These are phyloP conservation scores for Silene coronaria DNA, from an alignment of 179 eudicot genomes.

Conservation along the genomic window DNA sequence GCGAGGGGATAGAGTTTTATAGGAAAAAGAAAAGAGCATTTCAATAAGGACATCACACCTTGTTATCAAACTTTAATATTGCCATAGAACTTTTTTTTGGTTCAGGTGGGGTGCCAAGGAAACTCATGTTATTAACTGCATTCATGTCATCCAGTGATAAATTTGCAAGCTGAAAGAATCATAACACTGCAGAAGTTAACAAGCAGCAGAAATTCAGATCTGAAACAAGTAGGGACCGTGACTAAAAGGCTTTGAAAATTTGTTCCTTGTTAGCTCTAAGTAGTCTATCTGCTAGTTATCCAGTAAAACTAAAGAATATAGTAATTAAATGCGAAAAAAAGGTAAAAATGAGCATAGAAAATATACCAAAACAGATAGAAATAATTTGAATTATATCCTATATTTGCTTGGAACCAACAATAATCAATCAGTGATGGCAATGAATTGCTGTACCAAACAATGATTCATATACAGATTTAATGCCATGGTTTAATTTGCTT, in stretches of 20 bases:
- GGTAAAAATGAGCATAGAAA: no score
- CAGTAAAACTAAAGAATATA: no score
- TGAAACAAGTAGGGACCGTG: not conserved
- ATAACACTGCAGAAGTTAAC: not conserved
- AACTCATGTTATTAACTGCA: constrained; percentile 78
- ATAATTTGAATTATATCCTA: no score
- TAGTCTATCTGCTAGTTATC: not conserved
- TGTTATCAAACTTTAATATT: constrained; percentile 72
- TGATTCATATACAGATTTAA: no score
- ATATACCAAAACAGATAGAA: no score
- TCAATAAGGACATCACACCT: constrained; percentile 39
- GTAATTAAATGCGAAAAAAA: no score
- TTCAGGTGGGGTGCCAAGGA: constrained; percentile 65
- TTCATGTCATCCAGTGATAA: constrained; percentile 65
- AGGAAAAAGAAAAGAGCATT: not conserved
- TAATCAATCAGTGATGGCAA: no score
- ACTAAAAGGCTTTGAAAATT: not conserved
- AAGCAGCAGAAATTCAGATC: not conserved
- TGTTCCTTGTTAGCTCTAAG: not conserved
- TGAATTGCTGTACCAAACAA: no score
- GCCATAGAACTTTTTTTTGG: constrained; percentile 59
- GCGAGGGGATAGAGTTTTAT: constrained; percentile 5
- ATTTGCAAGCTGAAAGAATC: constrained; percentile 53
- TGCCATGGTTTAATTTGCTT: no score
- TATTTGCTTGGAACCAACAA: no score